Conservation (phyloP, 1,284 basidiomycete species). For the Fomitopsis betulina region DNA sequence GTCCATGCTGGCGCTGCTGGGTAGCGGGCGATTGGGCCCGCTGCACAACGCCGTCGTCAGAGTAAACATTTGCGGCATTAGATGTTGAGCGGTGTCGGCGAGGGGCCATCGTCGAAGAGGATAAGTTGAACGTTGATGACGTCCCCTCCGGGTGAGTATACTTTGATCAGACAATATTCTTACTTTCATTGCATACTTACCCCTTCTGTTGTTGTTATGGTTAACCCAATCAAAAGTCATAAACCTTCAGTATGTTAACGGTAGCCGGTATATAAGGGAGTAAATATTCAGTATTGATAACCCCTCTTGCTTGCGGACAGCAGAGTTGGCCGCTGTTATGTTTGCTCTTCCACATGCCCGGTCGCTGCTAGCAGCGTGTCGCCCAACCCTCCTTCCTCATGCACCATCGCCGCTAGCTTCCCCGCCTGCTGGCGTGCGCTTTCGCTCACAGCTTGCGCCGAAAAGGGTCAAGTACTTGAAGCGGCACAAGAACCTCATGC, state of each 20-base stretch:
- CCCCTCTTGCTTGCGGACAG: no score
- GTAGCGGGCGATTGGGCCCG: constrained; percentile 20
- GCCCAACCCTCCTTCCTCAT: constrained; percentile 14
- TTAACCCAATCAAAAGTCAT: no score
- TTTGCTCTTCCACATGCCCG: constrained; percentile 27
- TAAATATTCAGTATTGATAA: no score
- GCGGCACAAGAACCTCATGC: constrained; percentile 84
- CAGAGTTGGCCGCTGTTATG: constrained; percentile 17
- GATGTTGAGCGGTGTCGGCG: constrained; percentile 25
- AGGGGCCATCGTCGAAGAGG: constrained; percentile 19
- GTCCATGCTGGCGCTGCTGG: constrained; percentile 19
- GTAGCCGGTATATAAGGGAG: no score
- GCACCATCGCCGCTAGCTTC: constrained; percentile 4
- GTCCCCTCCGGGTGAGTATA: no score
- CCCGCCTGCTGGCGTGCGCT: constrained; percentile 23
- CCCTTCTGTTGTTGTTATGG: no score
- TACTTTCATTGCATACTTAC: no score
- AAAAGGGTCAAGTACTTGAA: constrained; percentile 79
- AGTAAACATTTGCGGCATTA: constrained; percentile 13
- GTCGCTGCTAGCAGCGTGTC: constrained; percentile 26
- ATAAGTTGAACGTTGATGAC: no score
- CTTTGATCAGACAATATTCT: no score
- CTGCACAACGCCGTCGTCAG: constrained; percentile 14
- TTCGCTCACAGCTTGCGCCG: constrained; percentile 71
- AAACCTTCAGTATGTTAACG: no score